A percentile compares a stretch with the other conserved stretches of the same genome.
phyloP scores from a whole-genome alignment of 140 eudicot species.

The Anethum foeniculum region DNA sequence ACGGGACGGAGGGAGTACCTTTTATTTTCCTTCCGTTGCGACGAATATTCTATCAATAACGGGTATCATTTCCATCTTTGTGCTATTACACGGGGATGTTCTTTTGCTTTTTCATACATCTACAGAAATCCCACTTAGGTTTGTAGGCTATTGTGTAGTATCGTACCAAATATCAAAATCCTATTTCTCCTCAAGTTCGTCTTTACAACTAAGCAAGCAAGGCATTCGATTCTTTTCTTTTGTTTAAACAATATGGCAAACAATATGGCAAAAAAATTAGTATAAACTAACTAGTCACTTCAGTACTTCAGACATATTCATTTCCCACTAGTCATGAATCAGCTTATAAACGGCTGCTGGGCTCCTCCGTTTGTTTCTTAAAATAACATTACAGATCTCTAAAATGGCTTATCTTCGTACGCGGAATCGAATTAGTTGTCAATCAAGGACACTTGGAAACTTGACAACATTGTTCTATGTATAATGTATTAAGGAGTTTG shows the following conservation, averaged over 20 bases:
- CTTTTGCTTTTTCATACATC: not conserved
- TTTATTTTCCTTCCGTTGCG: too few relatives aligned
- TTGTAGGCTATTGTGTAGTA: constrained; percentile 5
- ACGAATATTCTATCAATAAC: too few relatives aligned
- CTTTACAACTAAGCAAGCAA: not conserved
- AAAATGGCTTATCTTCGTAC: not conserved
- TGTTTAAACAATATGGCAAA: not conserved
- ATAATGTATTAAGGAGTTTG: too few relatives aligned
- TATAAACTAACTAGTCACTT: not conserved
- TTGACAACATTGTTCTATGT: not conserved
- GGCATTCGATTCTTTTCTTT: constrained; percentile 1
- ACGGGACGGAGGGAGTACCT: too few relatives aligned
- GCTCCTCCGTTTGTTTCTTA: not conserved
- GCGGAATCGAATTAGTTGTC: not conserved
- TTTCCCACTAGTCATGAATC: not conserved
- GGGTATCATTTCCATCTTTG: too few relatives aligned
- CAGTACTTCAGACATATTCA: not conserved
- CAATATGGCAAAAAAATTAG: not conserved
- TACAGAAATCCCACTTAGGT: constrained; percentile 13
- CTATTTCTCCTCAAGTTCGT: not conserved
- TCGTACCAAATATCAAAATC: constrained; percentile 2
- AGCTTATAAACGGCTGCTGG: not conserved
- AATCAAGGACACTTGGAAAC: too few relatives aligned
- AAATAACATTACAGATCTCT: not conserved
- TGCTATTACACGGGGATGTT: not conserved